phyloP scores from a whole-genome alignment of 805 yeast species.

The Kregervanrija delftensis region DNA sequence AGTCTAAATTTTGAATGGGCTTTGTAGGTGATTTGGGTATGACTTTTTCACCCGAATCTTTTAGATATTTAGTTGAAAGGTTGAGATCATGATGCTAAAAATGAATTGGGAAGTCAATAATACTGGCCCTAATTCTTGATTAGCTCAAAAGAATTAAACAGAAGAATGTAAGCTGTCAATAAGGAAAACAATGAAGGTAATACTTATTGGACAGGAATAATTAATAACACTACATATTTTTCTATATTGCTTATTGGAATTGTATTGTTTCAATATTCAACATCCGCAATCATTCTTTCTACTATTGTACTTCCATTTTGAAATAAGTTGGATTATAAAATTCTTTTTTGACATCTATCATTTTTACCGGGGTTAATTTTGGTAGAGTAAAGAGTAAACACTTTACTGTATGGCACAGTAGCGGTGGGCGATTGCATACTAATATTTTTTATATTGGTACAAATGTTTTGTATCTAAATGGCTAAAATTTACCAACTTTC shows the following conservation, averaged over 20 bases:
- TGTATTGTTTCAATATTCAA: slow-evolving; percentile 49
- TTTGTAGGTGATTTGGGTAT: slow-evolving; percentile 39
- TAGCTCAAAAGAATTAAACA: slow-evolving; percentile 44
- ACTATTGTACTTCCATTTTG: slow-evolving; percentile 56
- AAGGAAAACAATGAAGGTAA: slow-evolving; percentile 53
- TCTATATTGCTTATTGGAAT: slow-evolving; percentile 49
- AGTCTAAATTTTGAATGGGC: slow-evolving; percentile 44
- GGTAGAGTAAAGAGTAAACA: no score
- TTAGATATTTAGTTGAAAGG: slow-evolving; percentile 49
- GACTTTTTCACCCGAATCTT: slow-evolving; percentile 62
- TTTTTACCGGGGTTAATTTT: slow-evolving; percentile 50
- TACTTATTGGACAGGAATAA: slow-evolving; percentile 55
- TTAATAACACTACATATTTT: slow-evolving; percentile 54
- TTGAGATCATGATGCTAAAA: slow-evolving; percentile 43
- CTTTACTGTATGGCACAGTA: no score
- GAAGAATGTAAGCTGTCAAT: slow-evolving; percentile 52
- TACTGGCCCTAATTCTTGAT: slow-evolving; percentile 42
- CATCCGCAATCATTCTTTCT: slow-evolving; percentile 61
- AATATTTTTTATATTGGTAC: no score
- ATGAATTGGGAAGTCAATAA: slow-evolving; percentile 51
- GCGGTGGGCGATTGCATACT: no score
- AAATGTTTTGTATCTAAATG: no score
- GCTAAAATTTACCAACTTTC: no score
- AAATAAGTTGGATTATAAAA: slow-evolving; percentile 49
- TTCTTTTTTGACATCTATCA: slow-evolving; percentile 48